These are phyloP conservation scores for Metschnikowia rubicola DNA, from an alignment of 805 yeast species.

Conservation along the genomic window DNA sequence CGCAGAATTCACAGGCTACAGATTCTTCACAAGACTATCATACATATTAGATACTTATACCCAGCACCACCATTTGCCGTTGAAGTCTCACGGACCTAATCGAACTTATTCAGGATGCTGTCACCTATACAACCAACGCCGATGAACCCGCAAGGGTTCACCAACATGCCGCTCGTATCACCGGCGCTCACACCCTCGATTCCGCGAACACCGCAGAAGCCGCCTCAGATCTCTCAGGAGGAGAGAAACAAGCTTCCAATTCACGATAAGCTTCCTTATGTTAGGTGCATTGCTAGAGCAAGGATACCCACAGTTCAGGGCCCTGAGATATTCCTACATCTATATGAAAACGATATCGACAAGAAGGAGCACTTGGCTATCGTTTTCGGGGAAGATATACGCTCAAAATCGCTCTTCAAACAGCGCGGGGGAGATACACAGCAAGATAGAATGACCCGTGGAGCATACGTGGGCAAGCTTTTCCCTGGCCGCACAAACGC, in stretches of 20 bases:
- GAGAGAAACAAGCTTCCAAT: conserved; percentile 35
- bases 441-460: conserved; percentile 95
- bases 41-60: no score
- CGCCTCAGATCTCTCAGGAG: conserved; percentile 18
- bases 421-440: conserved; percentile 71
- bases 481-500: conserved; percentile 81
- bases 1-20: no score
- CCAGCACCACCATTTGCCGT: no score
- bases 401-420: conserved; percentile 70
- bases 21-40: no score
- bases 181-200: conserved; percentile 17
- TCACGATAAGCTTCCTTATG: conserved; percentile 63
- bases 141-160: conserved; percentile 7
- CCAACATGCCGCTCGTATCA: conserved; percentile 19
- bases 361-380: conserved; percentile 94
- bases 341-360: conserved; percentile 83
- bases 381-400: conserved; percentile 89
- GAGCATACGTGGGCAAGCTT: conserved; percentile 89
- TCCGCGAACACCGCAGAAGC: conserved; percentile 10
- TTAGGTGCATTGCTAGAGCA: conserved; percentile 88
- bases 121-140: conserved; percentile 11
- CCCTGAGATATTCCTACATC: conserved; percentile 87
- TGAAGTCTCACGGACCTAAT: no score
- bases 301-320: conserved; percentile 95
- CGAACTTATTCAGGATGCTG: background rate